Base-by-base conservation (phyloP, 768 basidiomycete species). In the Leccinum aurantiacum region DNA sequence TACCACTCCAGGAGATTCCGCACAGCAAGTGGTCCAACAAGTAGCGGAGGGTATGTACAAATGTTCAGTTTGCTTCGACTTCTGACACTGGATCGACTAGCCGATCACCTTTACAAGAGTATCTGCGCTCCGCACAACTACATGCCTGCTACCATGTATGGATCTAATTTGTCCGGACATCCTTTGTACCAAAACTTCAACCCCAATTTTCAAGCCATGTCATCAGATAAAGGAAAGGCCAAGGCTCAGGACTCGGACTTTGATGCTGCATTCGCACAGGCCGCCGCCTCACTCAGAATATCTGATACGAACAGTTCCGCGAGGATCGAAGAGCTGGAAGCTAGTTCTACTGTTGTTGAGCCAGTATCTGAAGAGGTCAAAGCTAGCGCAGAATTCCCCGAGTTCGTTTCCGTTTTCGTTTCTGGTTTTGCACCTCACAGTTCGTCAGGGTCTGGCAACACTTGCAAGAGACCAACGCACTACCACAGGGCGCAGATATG, bases 181-280 rank as follows among this genome's bases (percentile, higher is more conserved):
- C 60, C 68, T 17, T 72, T 78, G 69, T 73, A 75, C 54, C 77
- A 78, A 58, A 46, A 50, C 33, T 63, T 70, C 60, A 70, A 66
- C 54, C 62, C 67, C 54, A 54, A 68, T 53, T 58, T 60, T 63
- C 65, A 67, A 33, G 49, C 65, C 60, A 48, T 66, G 56, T 57
- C 66, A 55, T 62, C 62, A 24, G 69, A 75, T 53, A 85, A 87
- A 66, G 90, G 86, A 14, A 98, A 96, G 71, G 91, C 89, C 2
- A 95, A 93, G 70, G 84, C 79, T 17, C 80, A 83, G 58, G 89
- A 92, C 55, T 84, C 82, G 4, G 91, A 91, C 71, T 91, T 93
- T 59, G 91, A 93, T 64, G 88, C 88, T n/a, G 91, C 91, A 10
- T 93, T 93, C 74, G 87, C 85, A 11, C 82, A 89, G 65, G 77